These are phyloP conservation scores for Amesomyces nigricolor DNA, from an alignment of 2,329 filamentous ascomycete species.

Conservation along the genomic window DNA sequence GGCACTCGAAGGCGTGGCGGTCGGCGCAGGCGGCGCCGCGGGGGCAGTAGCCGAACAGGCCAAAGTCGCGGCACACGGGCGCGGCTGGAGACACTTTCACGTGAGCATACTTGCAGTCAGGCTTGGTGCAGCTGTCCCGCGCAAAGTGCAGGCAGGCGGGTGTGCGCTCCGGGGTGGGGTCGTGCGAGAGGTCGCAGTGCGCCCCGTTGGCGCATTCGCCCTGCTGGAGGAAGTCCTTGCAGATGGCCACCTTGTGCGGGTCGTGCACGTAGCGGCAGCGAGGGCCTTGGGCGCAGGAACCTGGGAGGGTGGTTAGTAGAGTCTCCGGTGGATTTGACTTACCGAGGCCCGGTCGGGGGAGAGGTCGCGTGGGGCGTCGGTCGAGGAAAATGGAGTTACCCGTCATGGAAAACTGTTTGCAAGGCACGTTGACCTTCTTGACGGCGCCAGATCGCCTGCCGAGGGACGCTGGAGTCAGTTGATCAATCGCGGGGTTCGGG, in stretches of 20 bases:
- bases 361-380: conserved; percentile 28
- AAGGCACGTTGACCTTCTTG: conserved; percentile 67
- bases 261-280: conserved; percentile 80
- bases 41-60: conserved; percentile 80
- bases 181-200: conserved; percentile 86
- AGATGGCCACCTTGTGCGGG: conserved; percentile 78
- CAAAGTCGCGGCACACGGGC: conserved; percentile 78
- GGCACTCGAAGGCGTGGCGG: conserved; percentile 88
- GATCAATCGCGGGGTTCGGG: conserved; percentile 21
- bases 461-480: conserved; percentile 36
- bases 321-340: conserved; percentile 32
- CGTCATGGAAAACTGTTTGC: conserved; percentile 65
- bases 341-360: conserved; percentile 30
- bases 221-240: conserved; percentile 79
- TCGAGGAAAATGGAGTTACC: conserved; percentile 51
- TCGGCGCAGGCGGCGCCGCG: conserved; percentile 72
- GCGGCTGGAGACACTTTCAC: conserved; percentile 70
- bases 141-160: conserved; percentile 87
- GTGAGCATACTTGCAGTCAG: conserved; percentile 82
- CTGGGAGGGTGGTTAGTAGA: conserved; percentile 43
- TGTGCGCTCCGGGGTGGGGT: conserved; percentile 73
- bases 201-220: conserved; percentile 71
- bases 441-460: conserved; percentile 46
- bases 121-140: conserved; percentile 82
- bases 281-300: conserved; percentile 77